Conservation (phyloP, 1,284 basidiomycete species). For the Grifola frondosa region DNA sequence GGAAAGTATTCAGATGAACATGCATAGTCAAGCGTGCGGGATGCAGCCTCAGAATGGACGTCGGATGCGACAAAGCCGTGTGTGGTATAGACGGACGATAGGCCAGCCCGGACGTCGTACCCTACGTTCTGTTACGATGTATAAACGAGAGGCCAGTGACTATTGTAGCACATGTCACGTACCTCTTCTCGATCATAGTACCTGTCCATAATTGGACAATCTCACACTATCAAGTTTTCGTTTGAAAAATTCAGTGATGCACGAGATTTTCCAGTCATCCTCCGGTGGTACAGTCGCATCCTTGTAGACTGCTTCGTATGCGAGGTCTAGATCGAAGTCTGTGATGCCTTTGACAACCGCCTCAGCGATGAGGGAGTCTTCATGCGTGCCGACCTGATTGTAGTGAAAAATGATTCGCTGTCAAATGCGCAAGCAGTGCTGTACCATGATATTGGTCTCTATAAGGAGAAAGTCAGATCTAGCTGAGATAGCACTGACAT, state of each 20-base stretch:
- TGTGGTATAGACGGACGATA: constrained; percentile 65
- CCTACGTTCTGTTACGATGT: constrained; percentile 60
- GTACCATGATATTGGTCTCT: constrained; percentile 77
- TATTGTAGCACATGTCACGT: constrained; percentile 8
- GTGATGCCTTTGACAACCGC: constrained; percentile 66
- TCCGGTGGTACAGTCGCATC: constrained; percentile 70
- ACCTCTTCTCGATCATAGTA: constrained; percentile 78
- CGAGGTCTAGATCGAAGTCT: constrained; percentile 63
- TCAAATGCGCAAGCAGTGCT: not conserved
- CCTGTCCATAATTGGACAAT: too few relatives aligned
- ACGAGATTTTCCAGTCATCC: constrained; percentile 59
- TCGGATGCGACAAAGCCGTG: constrained; percentile 81
- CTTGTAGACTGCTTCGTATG: constrained; percentile 77
- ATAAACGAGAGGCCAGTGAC: constrained; percentile 2
- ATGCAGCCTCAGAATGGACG: constrained; percentile 76
- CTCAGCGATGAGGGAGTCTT: constrained; percentile 80
- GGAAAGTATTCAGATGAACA: constrained; percentile 43
- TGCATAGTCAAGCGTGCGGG: constrained; percentile 76
- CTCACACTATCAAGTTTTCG: too few relatives aligned
- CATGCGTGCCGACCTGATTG: constrained; percentile 80
- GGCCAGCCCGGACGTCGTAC: constrained; percentile 79
- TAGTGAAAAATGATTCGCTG: too few relatives aligned
- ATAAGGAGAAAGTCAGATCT: not conserved
- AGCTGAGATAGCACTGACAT: not conserved
- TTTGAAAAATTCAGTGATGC: not conserved